These are phyloP conservation scores for Halophytophthora batemanensis DNA, from an alignment of 352 stramenopile genomes.

Conservation along the genomic window DNA sequence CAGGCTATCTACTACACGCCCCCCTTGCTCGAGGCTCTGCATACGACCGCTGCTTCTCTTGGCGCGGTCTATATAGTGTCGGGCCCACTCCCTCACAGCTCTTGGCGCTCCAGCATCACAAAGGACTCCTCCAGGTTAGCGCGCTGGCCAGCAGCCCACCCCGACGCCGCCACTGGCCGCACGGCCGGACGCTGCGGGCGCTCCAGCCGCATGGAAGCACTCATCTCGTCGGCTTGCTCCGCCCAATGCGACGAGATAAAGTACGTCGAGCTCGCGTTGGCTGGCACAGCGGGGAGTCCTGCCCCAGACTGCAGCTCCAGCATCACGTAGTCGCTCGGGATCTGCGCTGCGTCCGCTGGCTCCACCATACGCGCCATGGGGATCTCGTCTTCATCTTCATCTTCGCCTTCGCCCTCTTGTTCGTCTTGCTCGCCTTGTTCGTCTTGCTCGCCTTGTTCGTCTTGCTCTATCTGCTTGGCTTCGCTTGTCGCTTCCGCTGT, in stretches of 20 bases:
- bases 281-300: conserved; percentile 35
- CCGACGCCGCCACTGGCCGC: conserved; percentile 4
- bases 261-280: conserved; percentile 52
- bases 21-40: conserved; percentile 8
- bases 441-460: conserved; percentile 16
- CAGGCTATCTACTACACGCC: not conserved
- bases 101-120: conserved; percentile 61
- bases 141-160: conserved; percentile 8
- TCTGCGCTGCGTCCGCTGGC: conserved; percentile 18
- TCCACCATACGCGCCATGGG: conserved; percentile 59
- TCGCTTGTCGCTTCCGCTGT: conserved; percentile 5
- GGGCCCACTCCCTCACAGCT: conserved; percentile 26
- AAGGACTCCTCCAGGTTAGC: conserved; percentile 65
- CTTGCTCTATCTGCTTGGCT: no score
- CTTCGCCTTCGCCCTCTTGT: conserved; percentile 4
- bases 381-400: conserved; percentile 31
- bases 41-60: conserved; percentile 2
- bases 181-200: conserved; percentile 17
- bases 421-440: conserved; percentile 25
- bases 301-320: conserved; percentile 72
- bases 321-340: conserved; percentile 80
- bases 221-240: conserved; percentile 75
- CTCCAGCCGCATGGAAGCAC: conserved; percentile 54
- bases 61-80: not conserved
- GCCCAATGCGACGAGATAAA: conserved; percentile 84